Conservation (phyloP, 2,329 filamentous ascomycete genomes). For the Phyllosticta paracitricarpa region DNA sequence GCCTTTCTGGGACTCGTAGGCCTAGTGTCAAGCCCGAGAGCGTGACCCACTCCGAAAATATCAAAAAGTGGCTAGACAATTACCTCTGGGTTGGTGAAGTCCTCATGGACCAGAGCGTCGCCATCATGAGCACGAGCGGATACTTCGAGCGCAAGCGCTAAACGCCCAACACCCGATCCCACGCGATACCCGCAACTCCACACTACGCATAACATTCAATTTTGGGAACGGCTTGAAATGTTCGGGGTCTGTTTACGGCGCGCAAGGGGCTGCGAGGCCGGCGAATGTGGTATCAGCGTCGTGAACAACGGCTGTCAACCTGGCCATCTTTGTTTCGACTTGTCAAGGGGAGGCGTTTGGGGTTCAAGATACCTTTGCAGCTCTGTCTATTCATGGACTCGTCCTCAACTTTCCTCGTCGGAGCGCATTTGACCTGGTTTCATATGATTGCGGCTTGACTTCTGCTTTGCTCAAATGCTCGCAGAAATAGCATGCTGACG, state of each 20-base stretch:
- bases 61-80: constrained; percentile 82
- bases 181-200: background rate
- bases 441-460: background rate
- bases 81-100: constrained; percentile 94
- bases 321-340: background rate
- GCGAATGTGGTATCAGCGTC: background rate
- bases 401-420: background rate
- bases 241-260: background rate
- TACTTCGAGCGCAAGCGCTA: constrained; percentile 87
- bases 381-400: background rate
- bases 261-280: background rate
- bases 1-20: constrained; percentile 36
- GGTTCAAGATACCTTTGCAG: background rate
- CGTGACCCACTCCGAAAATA: constrained; percentile 70
- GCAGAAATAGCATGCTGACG: background rate
- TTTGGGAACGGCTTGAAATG: background rate
- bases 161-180: background rate
- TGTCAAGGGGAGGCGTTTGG: background rate
- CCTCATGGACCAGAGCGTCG: constrained; percentile 96
- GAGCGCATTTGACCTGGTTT: background rate
- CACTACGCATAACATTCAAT: background rate
- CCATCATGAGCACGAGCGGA: constrained; percentile 74
- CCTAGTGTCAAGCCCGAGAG: constrained; percentile 82
- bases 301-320: background rate
- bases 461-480: background rate